Conservation (phyloP, 257 asterid species). For the Cynanchum wilfordii region DNA sequence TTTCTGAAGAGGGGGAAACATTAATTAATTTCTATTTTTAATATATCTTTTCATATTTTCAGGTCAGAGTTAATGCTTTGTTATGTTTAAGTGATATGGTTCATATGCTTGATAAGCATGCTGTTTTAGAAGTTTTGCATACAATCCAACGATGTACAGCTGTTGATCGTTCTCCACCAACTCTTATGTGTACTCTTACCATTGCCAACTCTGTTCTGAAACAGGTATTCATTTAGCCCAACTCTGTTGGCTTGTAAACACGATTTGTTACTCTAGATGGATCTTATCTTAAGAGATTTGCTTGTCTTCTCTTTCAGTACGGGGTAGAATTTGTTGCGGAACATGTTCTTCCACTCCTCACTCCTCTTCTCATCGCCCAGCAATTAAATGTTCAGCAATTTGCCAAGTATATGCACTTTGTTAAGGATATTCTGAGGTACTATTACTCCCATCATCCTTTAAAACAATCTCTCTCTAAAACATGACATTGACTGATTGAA, state of each 20-base stretch:
- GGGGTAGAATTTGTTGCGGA: constrained; percentile 88
- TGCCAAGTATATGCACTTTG: constrained; percentile 90
- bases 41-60: constrained; percentile 21
- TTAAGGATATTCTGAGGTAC: constrained; percentile 87
- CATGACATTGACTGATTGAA: not conserved
- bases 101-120: constrained; percentile 74
- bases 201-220: constrained; percentile 82
- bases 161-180: constrained; percentile 98
- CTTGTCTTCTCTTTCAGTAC: constrained; percentile 46
- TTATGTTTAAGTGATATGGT: constrained; percentile 85
- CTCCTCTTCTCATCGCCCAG: constrained; percentile 85
- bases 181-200: constrained; percentile 98
- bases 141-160: constrained; percentile 92
- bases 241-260: not conserved
- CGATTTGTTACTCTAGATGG: not conserved
- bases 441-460: constrained; percentile 15
- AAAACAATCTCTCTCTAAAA: not conserved
- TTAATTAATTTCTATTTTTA: not conserved
- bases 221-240: constrained; percentile 52
- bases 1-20: not conserved
- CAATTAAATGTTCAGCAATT: constrained; percentile 97
- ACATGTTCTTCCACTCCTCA: constrained; percentile 83
- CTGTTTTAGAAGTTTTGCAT: constrained; percentile 72
- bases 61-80: constrained; percentile 98
- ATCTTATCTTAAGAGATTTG: not conserved